Conservation (phyloP, 2,329 filamentous ascomycete species). For the Chrysoporthe cubensis region DNA sequence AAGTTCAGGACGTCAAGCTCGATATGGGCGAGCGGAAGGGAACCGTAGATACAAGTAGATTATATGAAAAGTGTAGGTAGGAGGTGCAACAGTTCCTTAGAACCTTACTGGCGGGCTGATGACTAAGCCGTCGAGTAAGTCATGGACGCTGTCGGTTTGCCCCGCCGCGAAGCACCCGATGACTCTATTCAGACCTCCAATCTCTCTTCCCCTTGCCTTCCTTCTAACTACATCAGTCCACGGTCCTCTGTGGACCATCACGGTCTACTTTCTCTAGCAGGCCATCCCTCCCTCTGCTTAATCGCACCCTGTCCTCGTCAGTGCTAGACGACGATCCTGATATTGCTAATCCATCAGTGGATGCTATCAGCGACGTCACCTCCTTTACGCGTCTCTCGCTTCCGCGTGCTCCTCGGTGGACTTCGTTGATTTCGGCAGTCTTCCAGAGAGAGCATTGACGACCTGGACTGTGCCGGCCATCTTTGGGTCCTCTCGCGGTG, state of each 20-base stretch:
- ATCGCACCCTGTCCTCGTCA: neutral
- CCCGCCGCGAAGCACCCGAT: conserved; percentile 11
- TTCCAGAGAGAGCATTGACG: neutral
- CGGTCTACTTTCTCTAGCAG: neutral
- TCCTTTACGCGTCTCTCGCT: conserved; percentile 1
- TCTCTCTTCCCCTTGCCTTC: neutral
- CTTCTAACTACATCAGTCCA: conserved; percentile 3
- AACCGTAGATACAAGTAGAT: no score
- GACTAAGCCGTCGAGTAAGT: conserved; percentile 3
- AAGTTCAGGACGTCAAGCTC: neutral
- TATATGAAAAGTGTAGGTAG: no score
- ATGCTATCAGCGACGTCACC: conserved; percentile 15
- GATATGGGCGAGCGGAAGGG: neutral
- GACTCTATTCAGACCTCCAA: conserved; percentile 17
- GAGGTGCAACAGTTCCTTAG: neutral
- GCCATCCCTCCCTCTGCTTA: neutral
- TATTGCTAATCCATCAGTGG: neutral
- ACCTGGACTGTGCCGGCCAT: neutral
- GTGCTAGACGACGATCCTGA: conserved; percentile 5
- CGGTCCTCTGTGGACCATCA: conserved; percentile 7
- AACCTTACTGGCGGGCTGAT: neutral
- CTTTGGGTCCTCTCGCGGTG: neutral
- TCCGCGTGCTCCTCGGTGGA: neutral
- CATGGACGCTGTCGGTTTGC: conserved; percentile 9
- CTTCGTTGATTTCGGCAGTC: neutral